Evolutionary conservation across 1,284 basidiomycete genomes (phyloP).

Genomic region (Leucoagaricus sp.): DNA sequence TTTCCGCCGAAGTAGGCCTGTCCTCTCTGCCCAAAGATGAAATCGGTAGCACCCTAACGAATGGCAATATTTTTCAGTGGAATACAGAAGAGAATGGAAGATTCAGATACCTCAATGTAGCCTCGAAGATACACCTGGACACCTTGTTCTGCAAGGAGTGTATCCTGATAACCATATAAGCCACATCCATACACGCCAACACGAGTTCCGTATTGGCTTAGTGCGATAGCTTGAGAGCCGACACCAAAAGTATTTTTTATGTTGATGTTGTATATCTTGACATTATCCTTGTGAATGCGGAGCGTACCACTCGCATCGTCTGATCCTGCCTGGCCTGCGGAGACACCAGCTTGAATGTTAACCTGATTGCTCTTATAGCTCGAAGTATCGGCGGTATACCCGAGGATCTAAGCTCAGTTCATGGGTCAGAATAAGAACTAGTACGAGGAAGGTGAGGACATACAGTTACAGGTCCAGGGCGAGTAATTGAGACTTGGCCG

Average conservation of each 20-base stretch:
- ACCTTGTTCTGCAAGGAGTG: slow-evolving; percentile 44
- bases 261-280: slow-evolving; percentile 57
- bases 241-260: slow-evolving; percentile 53
- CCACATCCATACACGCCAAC: slow-evolving; percentile 54
- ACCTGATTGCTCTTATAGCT: slow-evolving; percentile 42
- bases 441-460: not conserved
- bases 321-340: slow-evolving; percentile 46
- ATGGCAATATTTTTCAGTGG: no score
- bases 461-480: slow-evolving; percentile 43
- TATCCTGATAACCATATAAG: slow-evolving; percentile 54
- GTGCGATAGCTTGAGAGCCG: slow-evolving; percentile 52
- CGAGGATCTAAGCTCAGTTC: slow-evolving; percentile 47
- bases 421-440: no score
- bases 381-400: slow-evolving; percentile 44
- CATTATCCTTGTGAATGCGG: slow-evolving; percentile 51
- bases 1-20: slow-evolving; percentile 49
- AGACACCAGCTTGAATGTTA: slow-evolving; percentile 43
- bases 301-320: slow-evolving; percentile 58
- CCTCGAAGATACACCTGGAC: slow-evolving; percentile 49
- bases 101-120: slow-evolving; percentile 45
- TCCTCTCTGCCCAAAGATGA: slow-evolving; percentile 50
- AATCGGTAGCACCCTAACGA: slow-evolving; percentile 56
- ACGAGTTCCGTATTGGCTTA: slow-evolving; percentile 52
- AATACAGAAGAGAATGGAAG: no score
- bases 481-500: slow-evolving; percentile 54